Conservation (phyloP, 176 grass and related monocot species). For the Tuctoria greenei region DNA sequence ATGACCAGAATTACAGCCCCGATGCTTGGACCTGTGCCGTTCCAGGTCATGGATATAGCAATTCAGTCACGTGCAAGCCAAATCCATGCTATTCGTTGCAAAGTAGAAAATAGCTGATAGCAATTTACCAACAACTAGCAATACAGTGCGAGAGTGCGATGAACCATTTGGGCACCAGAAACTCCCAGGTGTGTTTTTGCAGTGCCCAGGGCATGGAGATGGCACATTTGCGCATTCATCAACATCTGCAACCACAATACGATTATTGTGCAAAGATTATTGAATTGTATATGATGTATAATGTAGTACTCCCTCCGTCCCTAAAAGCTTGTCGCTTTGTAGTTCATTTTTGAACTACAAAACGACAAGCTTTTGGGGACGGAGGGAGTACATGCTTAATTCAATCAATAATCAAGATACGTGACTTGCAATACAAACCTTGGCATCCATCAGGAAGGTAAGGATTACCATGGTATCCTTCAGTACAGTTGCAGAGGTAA, state of each 20-base stretch:
- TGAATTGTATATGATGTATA: not conserved
- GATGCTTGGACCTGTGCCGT: not conserved
- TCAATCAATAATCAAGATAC: not conserved
- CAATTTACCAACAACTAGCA: not conserved
- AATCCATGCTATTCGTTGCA: not conserved
- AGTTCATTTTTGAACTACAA: no score
- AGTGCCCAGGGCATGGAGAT: not conserved
- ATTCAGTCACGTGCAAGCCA: not conserved
- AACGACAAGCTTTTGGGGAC: no score
- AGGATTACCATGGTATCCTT: constrained; percentile 39
- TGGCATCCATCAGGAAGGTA: constrained; percentile 32
- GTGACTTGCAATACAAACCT: not conserved
- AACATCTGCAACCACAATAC: constrained; percentile 8
- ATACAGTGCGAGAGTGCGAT: not conserved
- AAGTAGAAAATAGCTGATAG: not conserved
- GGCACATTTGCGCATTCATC: constrained; percentile 8
- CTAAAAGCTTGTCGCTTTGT: no score
- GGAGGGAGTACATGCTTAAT: not conserved
- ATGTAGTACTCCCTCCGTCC: no score
- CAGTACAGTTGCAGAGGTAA: constrained; percentile 41
- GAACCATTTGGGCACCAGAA: constrained; percentile 5
- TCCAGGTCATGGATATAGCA: not conserved
- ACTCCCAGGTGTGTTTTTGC: constrained; percentile 13
- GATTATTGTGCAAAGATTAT: not conserved
- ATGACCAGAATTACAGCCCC: not conserved